Conservation (phyloP, 176 grass and related monocot species). For the Oryza brachyantha region DNA sequence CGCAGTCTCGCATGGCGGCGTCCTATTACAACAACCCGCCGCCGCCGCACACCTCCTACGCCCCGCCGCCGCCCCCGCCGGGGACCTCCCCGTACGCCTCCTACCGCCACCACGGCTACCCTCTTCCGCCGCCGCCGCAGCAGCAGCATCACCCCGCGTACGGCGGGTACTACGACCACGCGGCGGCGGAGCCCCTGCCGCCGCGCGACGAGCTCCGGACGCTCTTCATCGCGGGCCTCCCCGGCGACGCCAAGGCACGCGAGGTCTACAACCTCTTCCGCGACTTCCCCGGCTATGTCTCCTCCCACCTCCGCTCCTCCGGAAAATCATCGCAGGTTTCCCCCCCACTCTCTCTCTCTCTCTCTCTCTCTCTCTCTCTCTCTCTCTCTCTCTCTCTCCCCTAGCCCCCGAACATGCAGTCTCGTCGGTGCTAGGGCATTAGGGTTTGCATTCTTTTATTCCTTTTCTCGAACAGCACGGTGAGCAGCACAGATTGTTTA, state of each 20-base stretch:
- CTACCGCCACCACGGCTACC: constrained; percentile 40
- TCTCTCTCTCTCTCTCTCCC: too few species aligned
- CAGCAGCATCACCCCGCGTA: constrained; percentile 8
- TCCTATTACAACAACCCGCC: constrained; percentile 60
- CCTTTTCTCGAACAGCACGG: not conserved
- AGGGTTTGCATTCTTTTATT: constrained; percentile 15
- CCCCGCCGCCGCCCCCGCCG: constrained; percentile 40
- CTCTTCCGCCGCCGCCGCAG: not conserved
- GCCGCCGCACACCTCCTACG: constrained; percentile 38
- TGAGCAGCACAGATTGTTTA: constrained; percentile 14
- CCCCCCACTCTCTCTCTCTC: not conserved
- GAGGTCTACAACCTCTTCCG: constrained; percentile 98
- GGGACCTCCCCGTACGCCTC: constrained; percentile 40
- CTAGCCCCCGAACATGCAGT: not conserved
- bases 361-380: too few species aligned
- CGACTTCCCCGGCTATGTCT: constrained; percentile 83
- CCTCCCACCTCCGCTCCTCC: constrained; percentile 56
- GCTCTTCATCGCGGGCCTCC: constrained; percentile 85
- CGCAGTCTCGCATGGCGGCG: constrained; percentile 29
- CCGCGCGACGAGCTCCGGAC: constrained; percentile 70
- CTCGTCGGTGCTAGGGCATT: constrained; percentile 1
- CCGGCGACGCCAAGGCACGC: constrained; percentile 65
- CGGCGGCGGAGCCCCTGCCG: constrained; percentile 7
- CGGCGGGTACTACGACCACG: constrained; percentile 44
- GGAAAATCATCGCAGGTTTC: constrained; percentile 67